Base-by-base conservation (phyloP, 2,329 filamentous ascomycete species). In the Colletotrichum cuscutae region DNA sequence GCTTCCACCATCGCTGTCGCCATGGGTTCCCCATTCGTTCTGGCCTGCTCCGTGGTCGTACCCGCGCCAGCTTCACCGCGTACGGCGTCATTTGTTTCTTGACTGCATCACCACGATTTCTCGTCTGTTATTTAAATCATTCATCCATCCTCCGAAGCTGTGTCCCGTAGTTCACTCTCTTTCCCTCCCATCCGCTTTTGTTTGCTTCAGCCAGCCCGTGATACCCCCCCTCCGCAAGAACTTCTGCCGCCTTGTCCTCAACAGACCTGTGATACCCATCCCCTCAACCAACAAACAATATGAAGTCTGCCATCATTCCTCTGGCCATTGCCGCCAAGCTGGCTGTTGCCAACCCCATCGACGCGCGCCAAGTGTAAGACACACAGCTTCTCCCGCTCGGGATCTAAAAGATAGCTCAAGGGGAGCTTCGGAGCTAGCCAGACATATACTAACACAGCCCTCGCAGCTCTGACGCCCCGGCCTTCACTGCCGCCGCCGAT, bases 401-500 rank as follows among this genome's bases (percentile, higher is more conserved):
- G 42, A n/a, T 46, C 42, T n/a, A 46, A 46, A 8, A 46, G 42
- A 46, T n/a, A 22, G 28, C 15, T 24, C 30, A 35, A 30, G 32
- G 53, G 11, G 32, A 66, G 15, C 22, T 24, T 61, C 56, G 32
- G 32, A 26, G 24, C 19, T 11, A 26, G 12, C 32, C 2, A 15
- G 5, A 30, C 22, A 11, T 24, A n/a, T 26, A 37, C 68, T 73
- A 32, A 73, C 68, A 64, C n/a, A 30, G 11, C 28, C 57, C 37
- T 42, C 37, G 9, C n/a, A 73, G 68, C 46, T 62, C 73, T 5
- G 71, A 75, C 54, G 57, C 59, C 9, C 66, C 58, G 30, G 66
- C 61, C 58, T 80, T 81, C 75, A 77, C 76, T 37, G 73, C 75
- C 22, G 78, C 78, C n/a, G 79, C 78, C 49, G 66, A 72, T 42